Evolutionary conservation across 2,329 filamentous ascomycete genomes (phyloP), one percentile per base, ranked within the genome.

Genomic region (Pyrenophora tritici-repentis): DNA sequence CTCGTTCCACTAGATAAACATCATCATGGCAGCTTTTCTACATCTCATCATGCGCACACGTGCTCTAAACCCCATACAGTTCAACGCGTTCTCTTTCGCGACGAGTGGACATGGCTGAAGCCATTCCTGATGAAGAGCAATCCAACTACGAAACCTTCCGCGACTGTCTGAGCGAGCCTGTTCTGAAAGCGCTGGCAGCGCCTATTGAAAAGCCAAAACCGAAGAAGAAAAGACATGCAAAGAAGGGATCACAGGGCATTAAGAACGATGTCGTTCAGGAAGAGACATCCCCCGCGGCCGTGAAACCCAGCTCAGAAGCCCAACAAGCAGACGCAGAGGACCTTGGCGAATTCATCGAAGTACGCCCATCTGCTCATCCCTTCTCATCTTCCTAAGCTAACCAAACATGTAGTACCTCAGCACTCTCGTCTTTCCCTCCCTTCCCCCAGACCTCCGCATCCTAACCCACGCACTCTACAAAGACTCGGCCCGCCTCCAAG

Each of bases 331-430:
- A 83, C 59, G 83, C 82, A 4, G 86, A 88, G 60, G 89, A 92
- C 47, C 75, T 94, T 17, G 83, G 84, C 20, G 91, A 95, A 1
- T 95, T 95, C 73, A 85, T 89, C 46, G 86, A 92, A 62, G 82
- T 84, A 76, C 33, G 17, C 6, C 22, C 18, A 14, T n/a, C 10
- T 9, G 32, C 20, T 31, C 33, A 14, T 4, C 3, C 22, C 13
- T 9, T n/a, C 20, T 8, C 24, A 16, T 9, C 34, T 8, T 17
- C 13, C 14, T 12, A 14, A 40, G 16, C 33, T 55, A 40, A 60
- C 49, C 36, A 5, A 40, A 6, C 3, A 7, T 9, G 6, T 60
- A 84, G 77, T 94, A 92, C 72, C 81, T 94, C 24, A 85, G 89
- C 18, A 74, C 77, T 40, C 83, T 89, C 67, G 83, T 87, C 45